Evolutionary conservation across 225 moss, liverwort and hornwort genomes (phyloP), one percentile per base, ranked within the genome.

Genomic region (Polytrichum formosum): DNA sequence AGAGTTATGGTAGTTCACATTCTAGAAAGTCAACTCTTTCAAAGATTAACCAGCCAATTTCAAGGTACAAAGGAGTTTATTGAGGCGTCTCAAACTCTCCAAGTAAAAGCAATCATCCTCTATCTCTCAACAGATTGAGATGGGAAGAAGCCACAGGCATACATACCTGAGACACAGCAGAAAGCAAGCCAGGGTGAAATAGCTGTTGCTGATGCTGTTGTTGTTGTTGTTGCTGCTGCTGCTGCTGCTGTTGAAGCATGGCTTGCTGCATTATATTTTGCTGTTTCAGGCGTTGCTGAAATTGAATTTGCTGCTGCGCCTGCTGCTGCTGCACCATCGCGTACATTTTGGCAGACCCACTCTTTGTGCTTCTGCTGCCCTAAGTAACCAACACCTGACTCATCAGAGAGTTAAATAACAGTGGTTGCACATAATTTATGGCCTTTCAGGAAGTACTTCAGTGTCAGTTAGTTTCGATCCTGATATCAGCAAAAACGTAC

Each of bases 211-310:
- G 87, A 65, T 83, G 85, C 53, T 80, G 56, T 71, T 85, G 85
- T 46, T 82, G 88, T 60, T 79, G 86, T 77, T 83, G 87, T 65
- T 82, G 85, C 25, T 80, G 55, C 71, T 85, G 85, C 28, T 82
- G 88, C 76, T 85, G 86, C 9, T 72, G 84, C 73, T 87, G 90
- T 80, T 90, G 87, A 62, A 94, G 85, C 90, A 94, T 88, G 54
- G 92, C 98, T 84, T 98, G 97, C 65, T 97, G 97, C 80, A 98
- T 88, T 13, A 94, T 80, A 67, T 64, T 91, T 56, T 92, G 97
- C 74, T 94, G 92, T 73, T 87, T 94, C 19, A 94, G 75, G 74
- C 94, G 94, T 72, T 94, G 97, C 86, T 94, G 97, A 66, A 83
- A 92, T 28, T 94, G 91, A 82, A 94, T 86, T 67, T 85, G 85